Conservation (phyloP, 2,329 filamentous ascomycete species). For the Nakataea oryzae region DNA sequence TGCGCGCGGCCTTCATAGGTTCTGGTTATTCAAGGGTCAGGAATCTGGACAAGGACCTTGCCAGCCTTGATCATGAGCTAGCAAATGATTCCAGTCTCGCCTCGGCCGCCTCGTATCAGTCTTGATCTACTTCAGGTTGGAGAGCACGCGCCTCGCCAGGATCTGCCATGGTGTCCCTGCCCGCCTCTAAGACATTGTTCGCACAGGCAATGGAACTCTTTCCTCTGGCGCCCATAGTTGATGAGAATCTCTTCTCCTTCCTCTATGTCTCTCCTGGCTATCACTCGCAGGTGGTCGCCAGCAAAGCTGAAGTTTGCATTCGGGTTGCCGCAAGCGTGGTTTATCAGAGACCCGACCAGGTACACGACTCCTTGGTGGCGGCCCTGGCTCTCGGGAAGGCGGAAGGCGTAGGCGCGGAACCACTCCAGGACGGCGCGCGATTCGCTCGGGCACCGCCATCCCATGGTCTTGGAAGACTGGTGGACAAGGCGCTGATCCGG, state of each 20-base stretch:
- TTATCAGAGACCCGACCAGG: slow-evolving; percentile 17
- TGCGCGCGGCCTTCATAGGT: no score
- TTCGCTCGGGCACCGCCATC: background rate
- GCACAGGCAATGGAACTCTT: slow-evolving; percentile 16
- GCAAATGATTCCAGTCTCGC: no score
- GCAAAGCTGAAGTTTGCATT: slow-evolving; percentile 17
- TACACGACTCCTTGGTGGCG: slow-evolving; percentile 11
- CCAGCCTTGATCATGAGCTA: no score
- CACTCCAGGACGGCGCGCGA: slow-evolving; percentile 8
- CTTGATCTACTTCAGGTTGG: background rate
- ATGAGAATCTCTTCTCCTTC: slow-evolving; percentile 24
- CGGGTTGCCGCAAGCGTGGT: slow-evolving; percentile 19
- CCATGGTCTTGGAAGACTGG: background rate
- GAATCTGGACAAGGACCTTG: no score
- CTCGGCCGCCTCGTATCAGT: background rate
- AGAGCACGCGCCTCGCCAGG: background rate
- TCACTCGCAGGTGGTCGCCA: slow-evolving; percentile 11
- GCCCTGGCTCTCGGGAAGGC: slow-evolving; percentile 4
- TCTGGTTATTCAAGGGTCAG: no score
- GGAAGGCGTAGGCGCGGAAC: slow-evolving; percentile 14
- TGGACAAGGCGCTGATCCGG: background rate
- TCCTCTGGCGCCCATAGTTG: slow-evolving; percentile 19
- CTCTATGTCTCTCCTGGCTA: slow-evolving; percentile 16
- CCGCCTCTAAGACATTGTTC: slow-evolving; percentile 15
- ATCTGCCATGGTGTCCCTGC: no score